A percentile compares a stretch with the other conserved stretches of the same genome.
Conservation (phyloP, 2,329 filamentous ascomycete genomes). For the Amesomyces nigricolor region DNA sequence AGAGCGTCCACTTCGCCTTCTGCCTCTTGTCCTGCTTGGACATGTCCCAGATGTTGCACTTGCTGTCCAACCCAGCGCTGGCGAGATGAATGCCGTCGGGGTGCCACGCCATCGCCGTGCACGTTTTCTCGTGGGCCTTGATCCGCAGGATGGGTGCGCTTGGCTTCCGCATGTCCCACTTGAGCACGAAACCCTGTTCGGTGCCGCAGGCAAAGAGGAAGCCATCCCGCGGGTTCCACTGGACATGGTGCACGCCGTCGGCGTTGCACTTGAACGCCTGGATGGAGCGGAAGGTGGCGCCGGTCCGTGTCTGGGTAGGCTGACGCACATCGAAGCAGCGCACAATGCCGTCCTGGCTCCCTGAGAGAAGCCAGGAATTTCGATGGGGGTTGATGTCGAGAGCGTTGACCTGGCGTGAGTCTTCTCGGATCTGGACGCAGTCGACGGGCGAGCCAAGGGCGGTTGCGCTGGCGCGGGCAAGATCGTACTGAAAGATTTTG, state of each 20-base stretch:
- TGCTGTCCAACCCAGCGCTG: constrained; percentile 57
- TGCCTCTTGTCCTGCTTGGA: constrained; percentile 56
- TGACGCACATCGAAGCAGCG: constrained; percentile 55
- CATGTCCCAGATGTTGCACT: constrained; percentile 61
- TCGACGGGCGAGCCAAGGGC: constrained; percentile 42
- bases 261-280: constrained; percentile 46
- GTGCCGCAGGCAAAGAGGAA: constrained; percentile 60
- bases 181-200: constrained; percentile 55
- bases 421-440: constrained; percentile 54
- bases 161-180: constrained; percentile 58
- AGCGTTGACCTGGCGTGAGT: constrained; percentile 58
- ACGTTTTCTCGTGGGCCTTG: constrained; percentile 56
- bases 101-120: constrained; percentile 60
- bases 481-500: constrained; percentile 60
- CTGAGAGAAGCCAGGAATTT: constrained; percentile 53
- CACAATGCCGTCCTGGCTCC: constrained; percentile 59
- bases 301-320: constrained; percentile 43
- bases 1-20: constrained; percentile 57
- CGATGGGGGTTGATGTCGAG: constrained; percentile 58
- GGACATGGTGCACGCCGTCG: constrained; percentile 56
- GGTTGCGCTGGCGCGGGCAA: constrained; percentile 44
- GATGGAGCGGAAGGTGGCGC: constrained; percentile 45
- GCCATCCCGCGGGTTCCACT: constrained; percentile 58
- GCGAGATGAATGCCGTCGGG: constrained; percentile 61
- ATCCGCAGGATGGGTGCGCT: constrained; percentile 51